These are phyloP conservation scores for Rhizophlyctis rosea DNA, from an alignment of 192 early-diverging fungal genomes.

Conservation along the genomic window DNA sequence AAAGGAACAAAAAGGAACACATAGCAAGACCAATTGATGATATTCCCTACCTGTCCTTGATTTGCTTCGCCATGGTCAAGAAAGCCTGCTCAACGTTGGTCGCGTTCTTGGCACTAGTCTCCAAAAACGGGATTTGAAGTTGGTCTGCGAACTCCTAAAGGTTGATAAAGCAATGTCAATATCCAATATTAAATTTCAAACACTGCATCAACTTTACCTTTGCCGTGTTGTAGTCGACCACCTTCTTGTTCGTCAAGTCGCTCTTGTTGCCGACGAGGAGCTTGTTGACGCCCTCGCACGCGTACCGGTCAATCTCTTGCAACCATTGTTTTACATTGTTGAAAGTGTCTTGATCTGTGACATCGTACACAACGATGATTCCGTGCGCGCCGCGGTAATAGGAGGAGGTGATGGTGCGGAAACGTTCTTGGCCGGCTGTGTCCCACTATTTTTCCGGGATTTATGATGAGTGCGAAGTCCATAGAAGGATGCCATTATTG, in stretches of 20 bases:
- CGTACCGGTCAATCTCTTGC: conserved; percentile 98
- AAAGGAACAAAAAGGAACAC: no score
- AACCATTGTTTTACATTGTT: conserved; percentile 98
- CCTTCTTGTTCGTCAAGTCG: conserved; percentile 91
- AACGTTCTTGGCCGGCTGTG: conserved; percentile 97
- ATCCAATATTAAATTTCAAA: background rate
- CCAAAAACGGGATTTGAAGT: conserved; percentile 89
- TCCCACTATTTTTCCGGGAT: conserved; percentile 80
- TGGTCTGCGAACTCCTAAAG: conserved; percentile 85
- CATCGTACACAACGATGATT: conserved; percentile 98
- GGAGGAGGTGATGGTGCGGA: conserved; percentile 96
- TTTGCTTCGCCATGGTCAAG: conserved; percentile 99
- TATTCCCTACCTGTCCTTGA: conserved; percentile 92
- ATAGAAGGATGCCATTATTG: conserved; percentile 3
- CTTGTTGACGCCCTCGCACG: conserved; percentile 96
- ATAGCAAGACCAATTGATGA: no score
- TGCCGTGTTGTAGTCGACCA: conserved; percentile 73
- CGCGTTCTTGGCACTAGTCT: conserved; percentile 96
- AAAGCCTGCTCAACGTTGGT: conserved; percentile 99
- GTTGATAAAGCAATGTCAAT: background rate
- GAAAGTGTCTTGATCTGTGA: conserved; percentile 94
- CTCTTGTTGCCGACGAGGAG: conserved; percentile 98
- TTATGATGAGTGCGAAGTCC: no score
- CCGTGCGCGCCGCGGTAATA: conserved; percentile 99
- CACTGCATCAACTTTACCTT: conserved; percentile 48